Evolutionary conservation across 495 filamentous ascomycete genomes (phyloP), one percentile per base, ranked within the genome.

Genomic region (Trypethelium eluteriae): DNA sequence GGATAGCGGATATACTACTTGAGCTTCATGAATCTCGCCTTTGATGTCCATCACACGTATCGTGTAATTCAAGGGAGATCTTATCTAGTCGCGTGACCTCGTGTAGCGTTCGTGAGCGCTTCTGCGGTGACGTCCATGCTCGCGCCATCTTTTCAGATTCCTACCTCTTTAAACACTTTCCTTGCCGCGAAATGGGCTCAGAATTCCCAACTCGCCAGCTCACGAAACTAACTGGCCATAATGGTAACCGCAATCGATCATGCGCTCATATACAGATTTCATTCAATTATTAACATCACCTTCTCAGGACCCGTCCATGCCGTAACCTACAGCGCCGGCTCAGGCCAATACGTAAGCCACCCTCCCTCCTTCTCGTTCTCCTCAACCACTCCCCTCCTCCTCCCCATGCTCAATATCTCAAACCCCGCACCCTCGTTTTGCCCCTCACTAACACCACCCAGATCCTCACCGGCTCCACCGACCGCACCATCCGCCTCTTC

Each of bases 381-480:
- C 7, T 34, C 34, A 1, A 35, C 38, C 38, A 1, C 38, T 18
- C 38, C 1, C 62, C 11, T 56, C 7, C 10, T 38, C 35, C 38
- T 47, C 46, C 38, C 25, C 47, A 16, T 25, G 35, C 16, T 56
- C 41, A 14, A 0, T 2, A 47, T 0, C 25, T 56, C 18, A n/a
- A 72, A 34, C 73, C 79, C 47, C 76, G 79, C 62, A 80, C 79
- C 70, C 74, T 76, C 4, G 71, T 81, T 64, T 76, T 75, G 36
- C 81, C 78, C 70, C 78, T n/a, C 36, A 56, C 76, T 65, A 76
- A 74, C 68, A 6, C 38, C 76, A 14, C 74, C 73, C 66, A 85
- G 67, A 83, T 96, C 76, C 86, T 96, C 35, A 92, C 91, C 63
- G 93, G 93, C 71, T 89, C 87, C 59, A 82, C 90, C 62, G 93